A percentile compares a stretch with the other conserved stretches of the same genome.
Conservation (phyloP, 2,329 filamentous ascomycete genomes). For the Paecilomyces sp. region DNA sequence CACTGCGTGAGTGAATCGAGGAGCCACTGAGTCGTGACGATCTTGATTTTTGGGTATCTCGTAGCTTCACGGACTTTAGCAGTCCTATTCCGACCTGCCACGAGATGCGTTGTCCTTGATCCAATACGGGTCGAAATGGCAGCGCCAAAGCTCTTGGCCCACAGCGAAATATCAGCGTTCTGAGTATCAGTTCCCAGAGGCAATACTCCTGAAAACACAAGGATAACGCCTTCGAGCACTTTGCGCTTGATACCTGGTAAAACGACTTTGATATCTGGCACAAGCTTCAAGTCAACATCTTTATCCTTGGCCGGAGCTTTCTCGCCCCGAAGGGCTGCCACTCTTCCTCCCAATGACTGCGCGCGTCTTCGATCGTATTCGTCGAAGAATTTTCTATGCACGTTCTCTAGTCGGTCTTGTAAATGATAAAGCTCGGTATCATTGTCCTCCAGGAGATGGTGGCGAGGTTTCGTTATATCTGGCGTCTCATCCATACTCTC, state of each 20-base stretch:
- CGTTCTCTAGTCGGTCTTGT: conserved; percentile 63
- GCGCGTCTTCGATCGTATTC: conserved; percentile 60
- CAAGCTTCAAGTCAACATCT: conserved; percentile 48
- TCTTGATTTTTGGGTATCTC: conserved; percentile 71
- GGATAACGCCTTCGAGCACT: conserved; percentile 65
- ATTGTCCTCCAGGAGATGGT: conserved; percentile 79
- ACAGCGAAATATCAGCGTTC: conserved; percentile 77
- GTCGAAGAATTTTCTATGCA: conserved; percentile 77
- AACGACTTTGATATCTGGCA: conserved; percentile 82
- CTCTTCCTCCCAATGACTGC: conserved; percentile 37
- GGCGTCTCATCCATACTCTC: conserved; percentile 33
- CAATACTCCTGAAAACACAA: conserved; percentile 88
- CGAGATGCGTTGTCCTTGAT: conserved; percentile 43
- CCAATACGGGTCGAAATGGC: conserved; percentile 40
- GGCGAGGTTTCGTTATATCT: conserved; percentile 43
- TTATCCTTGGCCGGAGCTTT: conserved; percentile 32
- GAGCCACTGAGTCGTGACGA: conserved; percentile 89
- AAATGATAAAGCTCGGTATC: conserved; percentile 75
- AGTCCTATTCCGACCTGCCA: conserved; percentile 61
- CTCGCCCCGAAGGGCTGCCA: conserved; percentile 46
- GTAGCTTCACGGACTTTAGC: conserved; percentile 86
- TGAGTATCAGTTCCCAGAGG: conserved; percentile 73
- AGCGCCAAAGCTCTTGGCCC: conserved; percentile 81
- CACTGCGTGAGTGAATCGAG: conserved; percentile 77
- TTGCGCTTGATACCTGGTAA: conserved; percentile 72